These are phyloP conservation scores for Cornus suecica DNA, from an alignment of 148 eudicot species.

Conservation along the genomic window DNA sequence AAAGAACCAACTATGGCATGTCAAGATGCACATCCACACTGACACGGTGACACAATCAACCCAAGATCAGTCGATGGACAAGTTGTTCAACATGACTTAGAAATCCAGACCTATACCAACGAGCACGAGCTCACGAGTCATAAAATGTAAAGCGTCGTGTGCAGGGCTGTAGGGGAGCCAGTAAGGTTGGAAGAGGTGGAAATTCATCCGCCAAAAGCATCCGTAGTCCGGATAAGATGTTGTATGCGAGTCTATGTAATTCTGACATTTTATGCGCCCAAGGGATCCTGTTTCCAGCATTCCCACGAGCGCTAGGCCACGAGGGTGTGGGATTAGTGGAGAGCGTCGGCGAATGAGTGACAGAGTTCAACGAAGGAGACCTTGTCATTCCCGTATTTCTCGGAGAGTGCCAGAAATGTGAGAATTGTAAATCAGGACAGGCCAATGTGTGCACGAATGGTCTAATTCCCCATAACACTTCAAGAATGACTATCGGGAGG, in stretches of 20 bases:
- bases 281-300: neutral
- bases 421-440: conserved; percentile 6
- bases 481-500: neutral
- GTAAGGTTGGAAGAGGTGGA: conserved; percentile 17
- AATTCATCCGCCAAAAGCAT: conserved; percentile 18
- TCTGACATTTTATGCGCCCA: conserved; percentile 17
- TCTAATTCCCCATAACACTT: conserved; percentile 7
- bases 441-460: conserved; percentile 10
- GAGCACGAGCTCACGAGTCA: neutral
- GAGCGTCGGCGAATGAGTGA: conserved; percentile 9
- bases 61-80: neutral
- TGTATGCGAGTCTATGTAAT: conserved; percentile 21
- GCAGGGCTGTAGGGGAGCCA: conserved; percentile 15
- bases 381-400: conserved; percentile 1
- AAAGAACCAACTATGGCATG: neutral
- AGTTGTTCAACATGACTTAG: neutral
- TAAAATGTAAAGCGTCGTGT: conserved; percentile 9
- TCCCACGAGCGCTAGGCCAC: conserved; percentile 15
- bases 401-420: conserved; percentile 8
- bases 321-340: conserved; percentile 15
- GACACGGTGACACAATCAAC: neutral
- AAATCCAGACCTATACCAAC: neutral
- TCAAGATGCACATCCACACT: neutral
- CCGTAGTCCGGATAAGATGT: conserved; percentile 20
- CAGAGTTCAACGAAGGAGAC: conserved; percentile 10